Conservation (phyloP, 2,329 filamentous ascomycete genomes). For the Neopestalotiopsis rosae region DNA sequence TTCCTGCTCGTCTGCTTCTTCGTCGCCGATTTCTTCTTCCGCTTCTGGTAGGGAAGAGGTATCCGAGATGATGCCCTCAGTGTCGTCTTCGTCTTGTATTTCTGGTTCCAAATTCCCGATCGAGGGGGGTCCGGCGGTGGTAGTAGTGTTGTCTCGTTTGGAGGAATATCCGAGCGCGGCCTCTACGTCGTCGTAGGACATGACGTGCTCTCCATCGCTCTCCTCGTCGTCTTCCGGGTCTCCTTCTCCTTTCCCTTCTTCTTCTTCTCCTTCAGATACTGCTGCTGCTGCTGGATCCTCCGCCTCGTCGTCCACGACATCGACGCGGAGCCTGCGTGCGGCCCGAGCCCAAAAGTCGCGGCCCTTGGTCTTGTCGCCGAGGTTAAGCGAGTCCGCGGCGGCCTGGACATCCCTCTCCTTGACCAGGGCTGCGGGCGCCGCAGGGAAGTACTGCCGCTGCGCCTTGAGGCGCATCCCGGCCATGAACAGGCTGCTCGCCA, state of each 20-base stretch:
- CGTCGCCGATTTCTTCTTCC: slow-evolving; percentile 1
- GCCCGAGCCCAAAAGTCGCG: slow-evolving; percentile 52
- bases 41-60: slow-evolving; percentile 7
- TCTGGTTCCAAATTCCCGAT: background rate
- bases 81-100: slow-evolving; percentile 10
- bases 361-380: slow-evolving; percentile 39
- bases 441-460: slow-evolving; percentile 35
- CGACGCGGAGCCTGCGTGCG: slow-evolving; percentile 54
- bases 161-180: slow-evolving; percentile 36
- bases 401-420: slow-evolving; percentile 53
- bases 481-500: slow-evolving; percentile 73
- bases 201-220: slow-evolving; percentile 31
- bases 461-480: slow-evolving; percentile 71
- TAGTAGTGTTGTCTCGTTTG: background rate
- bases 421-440: slow-evolving; percentile 38
- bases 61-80: background rate
- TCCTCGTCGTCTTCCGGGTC: slow-evolving; percentile 10
- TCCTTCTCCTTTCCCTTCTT: background rate
- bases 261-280: no score
- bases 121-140: background rate
- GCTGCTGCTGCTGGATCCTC: slow-evolving; percentile 5
- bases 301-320: slow-evolving; percentile 41
- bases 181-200: slow-evolving; percentile 53
- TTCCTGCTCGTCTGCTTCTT: slow-evolving; percentile 12
- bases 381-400: slow-evolving; percentile 52